Evolutionary conservation across 2,329 filamentous ascomycete species (phyloP), one percentile per base, ranked within the genome.

Genomic region (Tolypocladium cylindrosporum): DNA sequence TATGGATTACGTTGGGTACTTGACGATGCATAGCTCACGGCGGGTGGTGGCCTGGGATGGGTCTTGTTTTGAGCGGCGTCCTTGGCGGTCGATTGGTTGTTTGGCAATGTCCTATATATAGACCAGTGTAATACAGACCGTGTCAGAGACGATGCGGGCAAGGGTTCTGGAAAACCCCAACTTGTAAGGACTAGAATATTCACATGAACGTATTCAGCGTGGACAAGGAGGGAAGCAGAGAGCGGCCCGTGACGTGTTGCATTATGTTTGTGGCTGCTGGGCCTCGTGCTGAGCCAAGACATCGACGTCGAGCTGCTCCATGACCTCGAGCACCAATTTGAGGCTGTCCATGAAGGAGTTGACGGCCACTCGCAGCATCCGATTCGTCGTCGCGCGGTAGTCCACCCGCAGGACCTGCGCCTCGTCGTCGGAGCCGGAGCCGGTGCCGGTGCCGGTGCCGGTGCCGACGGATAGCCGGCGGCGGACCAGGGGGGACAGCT

Each of bases 301-400:
- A 75, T 97, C 92, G 34, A 86, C 83, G 72, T 97, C 93, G 66
- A 97, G 74, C 70, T 95, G 88, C 72, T 90, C 86, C 89, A 97
- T 96, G 19, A 96, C 89, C 57, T 91, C 89, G 48, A 97, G 72
- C 1, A 97, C 87, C 6, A 97, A 84, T 56, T 85, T 84, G 58
- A 97, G 72, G 65, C 88, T 95, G 67, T 97, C 93, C 80, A 97
- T 91, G 73, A 97, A 97, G 11, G 91, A 91, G 74, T 97, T 97
- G 58, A 97, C 92, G 3, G 93, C 90, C 2, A 99, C 94, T 51
- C 94, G 87, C 59, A 99, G 80, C 93, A 97, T 97, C 64, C 94
- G 87, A 70, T 97, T 96, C 24, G 94, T 97, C 0, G 91, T 91
- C 1, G 94, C 94, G 57, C 80, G 82, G 74, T 97, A 97, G 60